A percentile compares a stretch with the other conserved stretches of the same genome.
These are phyloP conservation scores for Acacia concinna DNA, from an alignment of 331 rosid genomes.

Conservation along the genomic window DNA sequence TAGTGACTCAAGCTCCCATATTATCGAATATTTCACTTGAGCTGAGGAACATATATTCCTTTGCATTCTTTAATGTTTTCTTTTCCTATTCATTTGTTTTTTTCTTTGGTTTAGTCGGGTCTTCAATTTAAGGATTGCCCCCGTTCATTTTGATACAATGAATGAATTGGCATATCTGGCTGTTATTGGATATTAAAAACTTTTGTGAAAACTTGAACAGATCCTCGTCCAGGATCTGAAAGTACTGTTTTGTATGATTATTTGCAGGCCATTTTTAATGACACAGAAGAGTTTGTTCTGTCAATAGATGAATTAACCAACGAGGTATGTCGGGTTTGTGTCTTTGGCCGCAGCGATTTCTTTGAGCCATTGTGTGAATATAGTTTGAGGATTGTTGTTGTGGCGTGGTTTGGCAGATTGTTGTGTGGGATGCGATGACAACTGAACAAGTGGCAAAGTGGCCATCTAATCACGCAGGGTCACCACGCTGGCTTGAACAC, in stretches of 20 bases:
- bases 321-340: constrained; percentile 60
- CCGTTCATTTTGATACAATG: not conserved
- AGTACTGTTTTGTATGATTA: constrained; percentile 8
- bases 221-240: not conserved
- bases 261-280: constrained; percentile 77
- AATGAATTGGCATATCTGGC: not conserved
- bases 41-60: not conserved
- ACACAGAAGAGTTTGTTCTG: constrained; percentile 78
- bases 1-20: constrained; percentile 18
- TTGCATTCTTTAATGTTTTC: not conserved
- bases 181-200: not conserved
- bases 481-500: constrained; percentile 95
- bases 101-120: not conserved
- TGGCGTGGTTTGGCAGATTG: constrained; percentile 59
- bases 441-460: constrained; percentile 77
- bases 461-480: constrained; percentile 88
- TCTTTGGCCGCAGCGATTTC: constrained; percentile 8
- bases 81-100: not conserved
- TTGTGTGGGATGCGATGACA: constrained; percentile 83
- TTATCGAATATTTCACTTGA: constrained; percentile 10
- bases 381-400: constrained; percentile 31
- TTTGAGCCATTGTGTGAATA: constrained; percentile 17
- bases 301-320: constrained; percentile 80
- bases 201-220: not conserved
- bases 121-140: constrained; percentile 1